phyloP scores from a whole-genome alignment of 2,329 filamentous ascomycete species.

The Emericellopsis atlantica region DNA sequence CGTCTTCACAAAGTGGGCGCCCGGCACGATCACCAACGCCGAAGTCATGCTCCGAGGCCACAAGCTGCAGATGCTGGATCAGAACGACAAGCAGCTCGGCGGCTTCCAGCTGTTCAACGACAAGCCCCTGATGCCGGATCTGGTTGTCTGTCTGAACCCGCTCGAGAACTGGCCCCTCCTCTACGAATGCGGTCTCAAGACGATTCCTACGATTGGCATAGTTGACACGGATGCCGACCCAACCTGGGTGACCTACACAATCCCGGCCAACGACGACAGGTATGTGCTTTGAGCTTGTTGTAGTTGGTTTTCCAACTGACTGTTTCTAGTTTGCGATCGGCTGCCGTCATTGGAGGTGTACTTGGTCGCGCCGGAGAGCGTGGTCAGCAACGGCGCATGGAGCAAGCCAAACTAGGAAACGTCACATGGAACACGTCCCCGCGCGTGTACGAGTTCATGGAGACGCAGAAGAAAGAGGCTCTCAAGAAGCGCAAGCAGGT shows the following conservation, averaged over 20 bases:
- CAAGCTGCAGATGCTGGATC: conserved; percentile 63
- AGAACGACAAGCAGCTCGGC: conserved; percentile 45
- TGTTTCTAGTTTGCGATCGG: conserved; percentile 56
- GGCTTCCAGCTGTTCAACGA: conserved; percentile 56
- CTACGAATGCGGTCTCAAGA: conserved; percentile 79
- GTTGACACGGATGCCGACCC: conserved; percentile 91
- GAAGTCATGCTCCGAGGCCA: conserved; percentile 71
- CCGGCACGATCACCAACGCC: conserved; percentile 84
- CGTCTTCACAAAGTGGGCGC: conserved; percentile 85
- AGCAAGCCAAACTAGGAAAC: conserved; percentile 45
- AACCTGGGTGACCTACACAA: conserved; percentile 89
- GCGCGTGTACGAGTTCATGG: conserved; percentile 27
- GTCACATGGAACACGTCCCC: conserved; percentile 47
- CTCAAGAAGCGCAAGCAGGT: conserved; percentile 19
- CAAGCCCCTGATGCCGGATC: conserved; percentile 66
- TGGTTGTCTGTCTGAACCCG: conserved; percentile 88
- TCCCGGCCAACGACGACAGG: conserved; percentile 95
- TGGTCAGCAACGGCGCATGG: conserved; percentile 57
- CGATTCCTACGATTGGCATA: conserved; percentile 86
- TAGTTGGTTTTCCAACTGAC: background rate
- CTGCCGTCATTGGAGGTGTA: conserved; percentile 72
- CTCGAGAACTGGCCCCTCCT: conserved; percentile 83
- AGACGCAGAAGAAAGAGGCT: conserved; percentile 15
- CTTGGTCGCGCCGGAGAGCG: conserved; percentile 73
- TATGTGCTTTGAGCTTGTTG: conserved; percentile 22